A percentile compares a stretch with the other conserved stretches of the same genome.
Conservation (phyloP, 1,139 yeast genomes). For the Magnusiomyces fungicola region DNA sequence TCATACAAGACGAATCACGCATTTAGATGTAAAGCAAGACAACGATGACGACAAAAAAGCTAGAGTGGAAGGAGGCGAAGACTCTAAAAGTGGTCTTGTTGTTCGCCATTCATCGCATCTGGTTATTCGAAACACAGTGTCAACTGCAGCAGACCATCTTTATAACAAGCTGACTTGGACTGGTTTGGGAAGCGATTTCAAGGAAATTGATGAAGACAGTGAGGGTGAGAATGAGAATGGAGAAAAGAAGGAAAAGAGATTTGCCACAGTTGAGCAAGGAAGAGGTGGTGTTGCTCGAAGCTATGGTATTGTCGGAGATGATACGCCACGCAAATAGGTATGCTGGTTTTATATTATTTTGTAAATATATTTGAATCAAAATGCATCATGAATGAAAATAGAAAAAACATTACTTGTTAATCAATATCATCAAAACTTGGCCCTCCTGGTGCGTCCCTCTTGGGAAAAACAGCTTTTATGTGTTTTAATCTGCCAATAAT, state of each 20-base stretch:
- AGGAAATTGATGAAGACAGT: conserved; percentile 33
- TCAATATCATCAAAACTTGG: no score
- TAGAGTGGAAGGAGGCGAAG: conserved; percentile 18
- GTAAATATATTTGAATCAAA: no score
- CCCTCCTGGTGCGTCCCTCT: no score
- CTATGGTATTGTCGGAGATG: conserved; percentile 39
- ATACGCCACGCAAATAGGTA: no score
- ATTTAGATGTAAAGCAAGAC: conserved; percentile 48
- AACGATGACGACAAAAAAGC: conserved; percentile 16
- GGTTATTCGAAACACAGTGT: conserved; percentile 67
- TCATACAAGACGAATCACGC: conserved; percentile 44
- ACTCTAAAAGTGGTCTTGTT: conserved; percentile 40
- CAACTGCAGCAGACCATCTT: conserved; percentile 77
- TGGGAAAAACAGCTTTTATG: no score
- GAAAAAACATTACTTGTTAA: no score
- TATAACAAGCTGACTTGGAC: conserved; percentile 70
- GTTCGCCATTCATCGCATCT: conserved; percentile 54
- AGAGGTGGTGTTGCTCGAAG: conserved; percentile 85
- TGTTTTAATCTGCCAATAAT: no score
- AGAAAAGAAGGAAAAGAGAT: conserved; percentile 35
- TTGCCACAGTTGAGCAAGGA: conserved; percentile 67
- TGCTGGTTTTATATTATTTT: no score
- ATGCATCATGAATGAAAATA: no score
- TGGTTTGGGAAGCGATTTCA: conserved; percentile 83
- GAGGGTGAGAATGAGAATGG: conserved; percentile 33